phyloP scores from a whole-genome alignment of 331 rosid species.

The Cydonia oblonga region DNA sequence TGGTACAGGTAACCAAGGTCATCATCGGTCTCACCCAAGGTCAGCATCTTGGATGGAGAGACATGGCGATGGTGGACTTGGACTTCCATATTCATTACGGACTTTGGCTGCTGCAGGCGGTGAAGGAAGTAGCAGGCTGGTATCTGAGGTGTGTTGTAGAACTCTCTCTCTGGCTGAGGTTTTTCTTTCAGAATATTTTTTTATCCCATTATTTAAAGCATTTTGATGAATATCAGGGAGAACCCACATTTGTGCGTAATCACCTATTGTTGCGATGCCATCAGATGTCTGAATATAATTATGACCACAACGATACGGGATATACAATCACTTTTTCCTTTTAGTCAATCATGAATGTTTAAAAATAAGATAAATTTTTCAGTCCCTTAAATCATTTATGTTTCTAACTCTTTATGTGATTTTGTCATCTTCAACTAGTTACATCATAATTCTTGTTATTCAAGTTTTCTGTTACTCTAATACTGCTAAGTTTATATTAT shows the following conservation, averaged over 20 bases:
- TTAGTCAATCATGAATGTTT: not conserved
- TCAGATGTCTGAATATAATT: not conserved
- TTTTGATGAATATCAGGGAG: not conserved
- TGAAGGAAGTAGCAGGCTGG: slow-evolving; percentile 77
- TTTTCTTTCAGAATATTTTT: not conserved
- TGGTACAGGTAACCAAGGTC: slow-evolving; percentile 36
- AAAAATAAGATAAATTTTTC: not conserved
- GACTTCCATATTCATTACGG: slow-evolving; percentile 68
- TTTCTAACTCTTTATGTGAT: not conserved
- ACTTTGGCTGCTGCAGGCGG: slow-evolving; percentile 43
- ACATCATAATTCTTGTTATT: not conserved
- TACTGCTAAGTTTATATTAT: not conserved
- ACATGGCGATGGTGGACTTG: slow-evolving; percentile 53
- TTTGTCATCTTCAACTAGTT: not conserved
- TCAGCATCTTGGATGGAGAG: slow-evolving; percentile 64
- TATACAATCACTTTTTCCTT: not conserved
- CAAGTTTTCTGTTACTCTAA: not conserved
- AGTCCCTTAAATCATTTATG: not conserved
- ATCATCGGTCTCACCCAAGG: slow-evolving; percentile 43
- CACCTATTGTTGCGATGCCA: not conserved
- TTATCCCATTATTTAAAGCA: not conserved
- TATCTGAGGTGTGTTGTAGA: slow-evolving; percentile 69
- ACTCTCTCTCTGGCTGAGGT: slow-evolving; percentile 3
- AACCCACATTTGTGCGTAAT: not conserved
- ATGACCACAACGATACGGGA: not conserved